Percentiles rank a stretch among this genome's conserved stretches.
phyloP scores from a whole-genome alignment of 768 basidiomycete genomes.

The Suillus occidentalis region DNA sequence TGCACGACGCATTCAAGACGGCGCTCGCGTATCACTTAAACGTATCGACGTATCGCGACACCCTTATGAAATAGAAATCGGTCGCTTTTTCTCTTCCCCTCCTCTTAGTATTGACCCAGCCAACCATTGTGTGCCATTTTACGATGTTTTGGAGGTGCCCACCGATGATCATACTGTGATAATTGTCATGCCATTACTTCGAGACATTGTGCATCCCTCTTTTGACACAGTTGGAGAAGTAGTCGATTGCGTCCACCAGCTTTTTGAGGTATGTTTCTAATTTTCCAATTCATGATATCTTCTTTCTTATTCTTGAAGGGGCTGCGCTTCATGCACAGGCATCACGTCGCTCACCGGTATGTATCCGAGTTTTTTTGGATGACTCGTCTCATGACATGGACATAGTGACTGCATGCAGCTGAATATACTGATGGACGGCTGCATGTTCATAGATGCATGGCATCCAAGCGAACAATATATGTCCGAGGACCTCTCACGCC shows the following conservation, averaged over 20 bases:
- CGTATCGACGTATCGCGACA: constrained; percentile 6
- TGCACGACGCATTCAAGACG: constrained; percentile 26
- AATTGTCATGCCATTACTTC: constrained; percentile 26
- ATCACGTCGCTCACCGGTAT: constrained; percentile 39
- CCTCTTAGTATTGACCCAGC: neutral
- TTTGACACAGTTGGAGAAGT: constrained; percentile 26
- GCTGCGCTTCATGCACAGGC: constrained; percentile 37
- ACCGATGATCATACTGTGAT: constrained; percentile 10
- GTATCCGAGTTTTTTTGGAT: constrained; percentile 1
- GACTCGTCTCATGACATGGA: constrained; percentile 16
- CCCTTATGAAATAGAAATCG: constrained; percentile 22
- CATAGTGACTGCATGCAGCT: constrained; percentile 28
- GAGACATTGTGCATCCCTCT: constrained; percentile 13
- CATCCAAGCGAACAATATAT: constrained; percentile 21
- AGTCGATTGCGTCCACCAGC: constrained; percentile 21
- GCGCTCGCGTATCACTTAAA: constrained; percentile 30
- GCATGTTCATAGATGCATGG: constrained; percentile 26
- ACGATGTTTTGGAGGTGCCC: constrained; percentile 15
- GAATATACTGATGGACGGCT: constrained; percentile 36
- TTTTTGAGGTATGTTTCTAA: constrained; percentile 31
- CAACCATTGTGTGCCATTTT: constrained; percentile 26
- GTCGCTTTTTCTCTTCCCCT: constrained; percentile 12
- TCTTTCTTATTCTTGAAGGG: too few relatives aligned
- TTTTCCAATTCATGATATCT: too few relatives aligned
- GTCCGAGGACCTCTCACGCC: constrained; percentile 7